These are phyloP conservation scores for Lichtheimia ornata DNA, from an alignment of 371 early-diverging fungal genomes.

Conservation along the genomic window DNA sequence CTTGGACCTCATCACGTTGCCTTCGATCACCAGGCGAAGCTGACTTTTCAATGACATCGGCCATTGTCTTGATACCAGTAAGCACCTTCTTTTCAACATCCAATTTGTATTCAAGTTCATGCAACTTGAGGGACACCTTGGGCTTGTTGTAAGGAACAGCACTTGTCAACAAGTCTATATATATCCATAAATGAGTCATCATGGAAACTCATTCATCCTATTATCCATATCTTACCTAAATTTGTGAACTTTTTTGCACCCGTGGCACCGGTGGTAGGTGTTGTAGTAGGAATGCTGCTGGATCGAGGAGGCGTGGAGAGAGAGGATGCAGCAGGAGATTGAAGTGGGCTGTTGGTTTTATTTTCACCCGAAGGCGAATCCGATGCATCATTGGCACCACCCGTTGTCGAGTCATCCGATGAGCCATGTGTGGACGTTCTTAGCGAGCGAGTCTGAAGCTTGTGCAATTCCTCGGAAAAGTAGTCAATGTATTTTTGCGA, in stretches of 20 bases:
- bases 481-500: constrained; percentile 83
- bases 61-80: constrained; percentile 71
- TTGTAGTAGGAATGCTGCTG: constrained; percentile 22
- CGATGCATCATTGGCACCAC: constrained; percentile 1
- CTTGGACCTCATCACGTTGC: constrained; percentile 63
- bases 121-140: constrained; percentile 85
- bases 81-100: constrained; percentile 90
- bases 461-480: constrained; percentile 70
- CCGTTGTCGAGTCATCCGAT: not conserved
- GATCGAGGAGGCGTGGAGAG: constrained; percentile 22
- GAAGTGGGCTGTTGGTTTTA: constrained; percentile 12
- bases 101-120: constrained; percentile 85
- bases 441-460: constrained; percentile 46
- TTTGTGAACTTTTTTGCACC: constrained; percentile 40
- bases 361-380: not conserved
- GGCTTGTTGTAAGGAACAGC: constrained; percentile 78
- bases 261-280: not conserved
- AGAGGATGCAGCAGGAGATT: constrained; percentile 7
- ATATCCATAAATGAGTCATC: not conserved
- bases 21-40: constrained; percentile 51
- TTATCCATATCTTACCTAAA: constrained; percentile 29
- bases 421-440: constrained; percentile 11
- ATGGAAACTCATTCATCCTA: not conserved
- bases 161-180: constrained; percentile 68
- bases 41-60: constrained; percentile 49